Conservation (phyloP, 225 moss, liverwort and hornwort genomes). For the Neckera pumila region DNA sequence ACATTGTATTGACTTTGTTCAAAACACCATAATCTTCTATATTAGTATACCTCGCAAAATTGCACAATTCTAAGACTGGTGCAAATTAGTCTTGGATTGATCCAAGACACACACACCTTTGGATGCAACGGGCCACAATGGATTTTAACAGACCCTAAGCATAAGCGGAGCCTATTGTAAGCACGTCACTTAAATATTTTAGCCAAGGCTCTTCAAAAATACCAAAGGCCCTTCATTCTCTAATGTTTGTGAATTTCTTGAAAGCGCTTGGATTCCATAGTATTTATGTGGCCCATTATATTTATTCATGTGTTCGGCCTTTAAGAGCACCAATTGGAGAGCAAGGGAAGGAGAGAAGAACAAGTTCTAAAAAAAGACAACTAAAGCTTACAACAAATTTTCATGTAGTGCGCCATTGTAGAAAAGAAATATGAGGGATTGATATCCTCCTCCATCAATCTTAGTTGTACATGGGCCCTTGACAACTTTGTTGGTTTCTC, state of each 20-base stretch:
- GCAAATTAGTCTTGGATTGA: neutral
- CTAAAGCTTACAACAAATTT: neutral
- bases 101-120: neutral
- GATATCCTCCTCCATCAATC: neutral
- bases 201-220: neutral
- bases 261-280: fast-evolving
- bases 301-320: too few relatives aligned
- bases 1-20: neutral
- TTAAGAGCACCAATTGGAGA: fast-evolving
- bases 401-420: fast-evolving
- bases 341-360: neutral
- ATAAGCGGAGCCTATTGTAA: fast-evolving
- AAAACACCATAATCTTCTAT: fast-evolving
- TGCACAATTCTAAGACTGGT: fast-evolving
- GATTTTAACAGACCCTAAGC: fast-evolving
- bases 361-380: neutral
- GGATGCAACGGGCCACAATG: fast-evolving
- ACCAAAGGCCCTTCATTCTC: neutral
- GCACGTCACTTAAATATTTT: neutral
- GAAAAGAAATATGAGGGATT: fast-evolving
- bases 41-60: neutral
- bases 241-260: neutral
- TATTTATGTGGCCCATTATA: too few relatives aligned
- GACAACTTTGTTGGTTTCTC: neutral
- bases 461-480: fast-evolving